These are phyloP conservation scores for Quercus berberidifolia DNA, from an alignment of 306 rosid species.

Conservation along the genomic window DNA sequence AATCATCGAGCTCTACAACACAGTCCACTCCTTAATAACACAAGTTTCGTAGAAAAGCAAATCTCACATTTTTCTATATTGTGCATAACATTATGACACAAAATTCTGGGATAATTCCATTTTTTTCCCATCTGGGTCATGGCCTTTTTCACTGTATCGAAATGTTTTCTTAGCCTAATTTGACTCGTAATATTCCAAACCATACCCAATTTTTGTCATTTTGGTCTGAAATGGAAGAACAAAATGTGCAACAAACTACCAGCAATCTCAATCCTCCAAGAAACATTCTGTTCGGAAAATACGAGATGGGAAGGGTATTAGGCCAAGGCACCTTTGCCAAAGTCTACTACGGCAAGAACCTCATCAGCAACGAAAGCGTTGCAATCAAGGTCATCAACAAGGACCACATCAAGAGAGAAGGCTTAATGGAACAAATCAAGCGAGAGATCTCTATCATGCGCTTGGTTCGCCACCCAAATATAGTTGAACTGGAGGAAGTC, in stretches of 20 bases:
- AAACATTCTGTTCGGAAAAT: conserved; percentile 55
- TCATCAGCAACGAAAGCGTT: conserved; percentile 51
- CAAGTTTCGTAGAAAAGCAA: neutral
- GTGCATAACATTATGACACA: neutral
- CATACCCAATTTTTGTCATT: neutral
- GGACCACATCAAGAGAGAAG: conserved; percentile 58
- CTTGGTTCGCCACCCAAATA: conserved; percentile 64
- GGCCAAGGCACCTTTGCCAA: conserved; percentile 88
- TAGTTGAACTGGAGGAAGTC: conserved; percentile 75
- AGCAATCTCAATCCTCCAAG: neutral
- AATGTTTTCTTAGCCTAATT: conserved; percentile 3
- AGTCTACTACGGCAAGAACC: conserved; percentile 51
- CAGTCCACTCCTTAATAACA: neutral
- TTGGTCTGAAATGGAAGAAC: conserved; percentile 25
- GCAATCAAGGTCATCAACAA: conserved; percentile 75
- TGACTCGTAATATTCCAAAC: neutral
- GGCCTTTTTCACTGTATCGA: conserved; percentile 7
- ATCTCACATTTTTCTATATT: neutral
- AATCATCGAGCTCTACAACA: neutral
- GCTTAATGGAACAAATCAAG: conserved; percentile 63
- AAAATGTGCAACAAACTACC: neutral
- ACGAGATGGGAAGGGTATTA: conserved; percentile 67
- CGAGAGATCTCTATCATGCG: conserved; percentile 77
- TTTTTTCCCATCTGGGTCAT: conserved; percentile 22
- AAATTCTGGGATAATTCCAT: conserved; percentile 14